Evolutionary conservation across 2,329 filamentous ascomycete genomes (phyloP).

Genomic region (Ceratocystis eucalypticola): DNA sequence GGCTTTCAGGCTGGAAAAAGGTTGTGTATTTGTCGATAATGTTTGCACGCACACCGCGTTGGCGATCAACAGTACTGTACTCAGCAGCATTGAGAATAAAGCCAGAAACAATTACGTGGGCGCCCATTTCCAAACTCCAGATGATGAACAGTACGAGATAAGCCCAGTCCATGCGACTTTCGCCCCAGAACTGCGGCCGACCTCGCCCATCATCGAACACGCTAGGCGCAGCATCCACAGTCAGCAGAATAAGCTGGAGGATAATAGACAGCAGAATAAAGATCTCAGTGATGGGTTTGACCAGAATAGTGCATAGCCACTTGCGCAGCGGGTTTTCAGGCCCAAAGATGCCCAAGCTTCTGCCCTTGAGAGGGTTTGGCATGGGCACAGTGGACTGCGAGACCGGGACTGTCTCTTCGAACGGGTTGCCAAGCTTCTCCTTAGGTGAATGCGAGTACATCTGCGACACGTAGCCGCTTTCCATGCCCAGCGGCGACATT

Average conservation of each 20-base stretch:
- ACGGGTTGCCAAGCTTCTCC: slow-evolving; percentile 17
- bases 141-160: slow-evolving; percentile 73
- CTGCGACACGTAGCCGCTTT: slow-evolving; percentile 42
- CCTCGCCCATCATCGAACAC: slow-evolving; percentile 51
- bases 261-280: slow-evolving; percentile 77
- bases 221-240: slow-evolving; percentile 63
- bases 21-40: slow-evolving; percentile 62
- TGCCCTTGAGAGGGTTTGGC: slow-evolving; percentile 70
- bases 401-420: slow-evolving; percentile 20
- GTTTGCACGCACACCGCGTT: slow-evolving; percentile 58
- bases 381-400: slow-evolving; percentile 17
- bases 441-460: slow-evolving; percentile 20
- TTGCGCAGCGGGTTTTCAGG: slow-evolving; percentile 62
- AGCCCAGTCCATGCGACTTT: slow-evolving; percentile 58
- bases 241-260: slow-evolving; percentile 73
- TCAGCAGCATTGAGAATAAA: slow-evolving; percentile 81
- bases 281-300: slow-evolving; percentile 77
- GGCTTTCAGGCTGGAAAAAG: slow-evolving; percentile 70
- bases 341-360: slow-evolving; percentile 71
- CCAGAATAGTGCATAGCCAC: slow-evolving; percentile 66
- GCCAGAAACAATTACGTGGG: slow-evolving; percentile 82
- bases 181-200: slow-evolving; percentile 52
- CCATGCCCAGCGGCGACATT: slow-evolving; percentile 26
- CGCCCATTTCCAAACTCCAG: slow-evolving; percentile 74
- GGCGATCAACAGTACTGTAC: slow-evolving; percentile 79